phyloP scores from a whole-genome alignment of 805 yeast species.

The Candida manassasensis region DNA sequence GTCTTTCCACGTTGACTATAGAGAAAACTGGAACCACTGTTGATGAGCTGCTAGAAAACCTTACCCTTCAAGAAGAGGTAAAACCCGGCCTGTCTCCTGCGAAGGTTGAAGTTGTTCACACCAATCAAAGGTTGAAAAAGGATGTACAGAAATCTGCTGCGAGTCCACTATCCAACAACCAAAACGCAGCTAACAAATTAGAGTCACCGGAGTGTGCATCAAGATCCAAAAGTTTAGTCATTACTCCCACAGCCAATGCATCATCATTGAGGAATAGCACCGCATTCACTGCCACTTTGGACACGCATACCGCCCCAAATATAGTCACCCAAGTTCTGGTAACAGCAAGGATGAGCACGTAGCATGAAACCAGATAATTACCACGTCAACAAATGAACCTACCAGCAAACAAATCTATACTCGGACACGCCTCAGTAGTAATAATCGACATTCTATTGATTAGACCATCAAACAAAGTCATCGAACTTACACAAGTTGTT shows the following conservation, averaged over 20 bases:
- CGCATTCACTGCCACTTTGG: slow-evolving; percentile 15
- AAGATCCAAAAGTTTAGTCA: slow-evolving; percentile 5
- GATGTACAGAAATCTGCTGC: slow-evolving; percentile 2
- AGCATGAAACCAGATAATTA: too few relatives aligned
- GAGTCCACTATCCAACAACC: slow-evolving; percentile 12
- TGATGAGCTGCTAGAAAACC: slow-evolving; percentile 8
- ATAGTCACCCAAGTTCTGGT: slow-evolving; percentile 40
- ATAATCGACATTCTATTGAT: too few relatives aligned
- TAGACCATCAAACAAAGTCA: too few relatives aligned
- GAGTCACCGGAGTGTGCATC: background rate
- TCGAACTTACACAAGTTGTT: too few relatives aligned
- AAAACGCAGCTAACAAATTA: slow-evolving; percentile 9
- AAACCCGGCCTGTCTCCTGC: background rate
- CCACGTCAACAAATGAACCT: too few relatives aligned
- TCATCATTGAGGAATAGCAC: slow-evolving; percentile 24
- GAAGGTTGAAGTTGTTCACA: slow-evolving; percentile 3
- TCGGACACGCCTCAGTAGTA: too few relatives aligned
- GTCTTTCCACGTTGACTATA: background rate
- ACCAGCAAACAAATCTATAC: too few relatives aligned
- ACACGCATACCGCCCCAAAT: slow-evolving; percentile 25
- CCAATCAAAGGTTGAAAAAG: background rate
- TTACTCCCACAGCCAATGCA: slow-evolving; percentile 11
- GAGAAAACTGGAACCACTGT: background rate
- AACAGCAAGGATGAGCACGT: slow-evolving; percentile 36
- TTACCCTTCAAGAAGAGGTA: slow-evolving; percentile 6